These are phyloP conservation scores for Setaria viridis DNA, from an alignment of 202 grass and related monocot species.

Conservation along the genomic window DNA sequence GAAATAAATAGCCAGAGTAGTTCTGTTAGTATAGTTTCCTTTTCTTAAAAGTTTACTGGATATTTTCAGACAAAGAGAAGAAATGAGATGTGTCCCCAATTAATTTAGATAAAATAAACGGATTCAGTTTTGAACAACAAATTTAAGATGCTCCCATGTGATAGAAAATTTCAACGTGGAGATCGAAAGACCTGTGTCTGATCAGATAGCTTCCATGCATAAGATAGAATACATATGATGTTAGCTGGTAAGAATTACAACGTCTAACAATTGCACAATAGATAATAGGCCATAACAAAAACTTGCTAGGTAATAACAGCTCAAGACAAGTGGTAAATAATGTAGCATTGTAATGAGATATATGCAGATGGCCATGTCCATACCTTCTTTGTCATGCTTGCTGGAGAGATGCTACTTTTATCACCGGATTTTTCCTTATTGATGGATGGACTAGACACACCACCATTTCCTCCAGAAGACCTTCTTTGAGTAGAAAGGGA, in stretches of 20 bases:
- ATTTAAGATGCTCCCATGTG: conserved; percentile 13
- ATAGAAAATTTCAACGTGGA: conserved; percentile 23
- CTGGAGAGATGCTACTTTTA: conserved; percentile 41
- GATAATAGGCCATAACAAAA: conserved; percentile 4
- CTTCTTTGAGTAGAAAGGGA: conserved; percentile 72
- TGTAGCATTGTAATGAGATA: neutral
- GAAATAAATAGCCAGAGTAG: conserved; percentile 45
- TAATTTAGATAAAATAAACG: neutral
- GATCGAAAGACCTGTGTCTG: neutral
- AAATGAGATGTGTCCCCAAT: neutral
- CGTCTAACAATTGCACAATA: neutral
- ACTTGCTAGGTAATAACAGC: conserved; percentile 3
- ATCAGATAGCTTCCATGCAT: conserved; percentile 30
- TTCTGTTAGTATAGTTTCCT: conserved; percentile 23
- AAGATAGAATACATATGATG: conserved; percentile 26
- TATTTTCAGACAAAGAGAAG: conserved; percentile 18
- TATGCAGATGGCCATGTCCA: neutral
- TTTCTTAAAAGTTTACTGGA: conserved; percentile 9
- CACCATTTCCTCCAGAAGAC: conserved; percentile 54
- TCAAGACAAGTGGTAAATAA: conserved; percentile 28
- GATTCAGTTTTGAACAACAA: conserved; percentile 20
- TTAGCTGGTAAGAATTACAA: conserved; percentile 25
- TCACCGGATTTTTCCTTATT: conserved; percentile 50
- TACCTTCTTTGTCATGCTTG: conserved; percentile 63
- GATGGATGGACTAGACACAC: conserved; percentile 29